A percentile compares a stretch with the other conserved stretches of the same genome.
phyloP scores from a whole-genome alignment of 2,329 filamentous ascomycete species.

The Ploettnerulaceae sp. region DNA sequence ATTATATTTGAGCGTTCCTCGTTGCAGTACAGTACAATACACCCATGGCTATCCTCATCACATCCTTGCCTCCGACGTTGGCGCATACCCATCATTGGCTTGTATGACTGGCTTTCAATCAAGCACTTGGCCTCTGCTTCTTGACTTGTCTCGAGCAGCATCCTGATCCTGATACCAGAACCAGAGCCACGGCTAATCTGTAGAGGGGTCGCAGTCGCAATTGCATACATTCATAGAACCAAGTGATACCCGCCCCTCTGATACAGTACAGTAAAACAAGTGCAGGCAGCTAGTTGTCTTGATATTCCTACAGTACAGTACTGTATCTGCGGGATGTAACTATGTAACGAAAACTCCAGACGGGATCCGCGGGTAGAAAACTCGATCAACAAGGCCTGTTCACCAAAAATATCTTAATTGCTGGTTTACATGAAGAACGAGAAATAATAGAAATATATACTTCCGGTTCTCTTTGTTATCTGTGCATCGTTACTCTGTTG shows the following conservation, averaged over 20 bases:
- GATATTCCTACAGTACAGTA: too few relatives aligned
- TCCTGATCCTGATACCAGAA: not conserved
- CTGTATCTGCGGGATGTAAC: conserved; percentile 17
- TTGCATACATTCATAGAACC: conserved; percentile 23
- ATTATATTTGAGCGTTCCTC: conserved; percentile 12
- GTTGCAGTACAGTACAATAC: too few relatives aligned
- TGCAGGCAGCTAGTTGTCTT: conserved; percentile 8
- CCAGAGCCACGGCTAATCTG: conserved; percentile 16
- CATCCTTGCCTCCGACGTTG: conserved; percentile 26
- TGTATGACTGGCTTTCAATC: conserved; percentile 21
- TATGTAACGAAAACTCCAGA: conserved; percentile 17
- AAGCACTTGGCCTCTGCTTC: conserved; percentile 31
- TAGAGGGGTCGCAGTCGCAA: conserved; percentile 9
- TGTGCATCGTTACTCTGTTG: conserved; percentile 9
- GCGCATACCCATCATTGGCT: conserved; percentile 31
- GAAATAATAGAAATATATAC: not conserved
- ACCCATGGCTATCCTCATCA: conserved; percentile 23
- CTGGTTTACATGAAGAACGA: not conserved
- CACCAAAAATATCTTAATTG: conserved; percentile 12
- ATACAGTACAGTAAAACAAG: conserved; percentile 8
- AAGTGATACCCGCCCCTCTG: conserved; percentile 15
- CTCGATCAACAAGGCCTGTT: conserved; percentile 15
- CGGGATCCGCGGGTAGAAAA: conserved; percentile 23
- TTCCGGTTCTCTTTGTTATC: not conserved
- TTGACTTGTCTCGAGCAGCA: conserved; percentile 27